Evolutionary conservation across 768 basidiomycete species (phyloP), one percentile per base, ranked within the genome.

Genomic region (Termitomyces heimii): DNA sequence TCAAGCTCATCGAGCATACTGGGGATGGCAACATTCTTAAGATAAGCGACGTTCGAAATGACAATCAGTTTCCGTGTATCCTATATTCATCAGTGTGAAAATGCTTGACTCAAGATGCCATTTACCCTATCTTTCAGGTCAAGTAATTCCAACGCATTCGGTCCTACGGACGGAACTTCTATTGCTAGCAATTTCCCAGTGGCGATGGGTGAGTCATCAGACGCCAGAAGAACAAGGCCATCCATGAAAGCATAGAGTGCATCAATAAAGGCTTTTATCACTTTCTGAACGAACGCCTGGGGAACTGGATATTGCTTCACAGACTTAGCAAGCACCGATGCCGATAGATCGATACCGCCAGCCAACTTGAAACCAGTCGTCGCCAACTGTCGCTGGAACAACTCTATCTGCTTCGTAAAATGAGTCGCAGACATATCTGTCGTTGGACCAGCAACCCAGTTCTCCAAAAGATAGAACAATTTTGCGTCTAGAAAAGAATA

Each of bases 21-120:
- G 0, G 94, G 92, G 24, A 98, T 82, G 34, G 90, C 72, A 0
- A 75, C 72, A 55, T 80, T 80, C 55, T 84, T 82, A 28, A 99
- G 78, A 63, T 92, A 81, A 13, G 81, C 82, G 62, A 98, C 85
- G 68, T 98, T 98, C 16, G 93, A 92, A 32, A 98, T 77, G 42
- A 97, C 92, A 40, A 98, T 75, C 16, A 99, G 78, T 46, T 95
- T 77, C 45, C 96, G 84, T 14, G 82, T 89, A 66, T 96, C 90
- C 95, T 97, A 60, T 35, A 10, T n/a, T 8, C 10, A 40, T 50
- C n/a, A 52, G 26, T 24, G 44, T 9, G 6, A 49, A 45, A 7
- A 37, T 22, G 24, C 35, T 28, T 18, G 10, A 9, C 16, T 47
- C 5, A 5, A 18, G 14, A 20, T 8, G 14, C 13, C 5, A 28